Evolutionary conservation across 2,329 filamentous ascomycete species (phyloP).

Genomic region (Teratosphaeria destructans): DNA sequence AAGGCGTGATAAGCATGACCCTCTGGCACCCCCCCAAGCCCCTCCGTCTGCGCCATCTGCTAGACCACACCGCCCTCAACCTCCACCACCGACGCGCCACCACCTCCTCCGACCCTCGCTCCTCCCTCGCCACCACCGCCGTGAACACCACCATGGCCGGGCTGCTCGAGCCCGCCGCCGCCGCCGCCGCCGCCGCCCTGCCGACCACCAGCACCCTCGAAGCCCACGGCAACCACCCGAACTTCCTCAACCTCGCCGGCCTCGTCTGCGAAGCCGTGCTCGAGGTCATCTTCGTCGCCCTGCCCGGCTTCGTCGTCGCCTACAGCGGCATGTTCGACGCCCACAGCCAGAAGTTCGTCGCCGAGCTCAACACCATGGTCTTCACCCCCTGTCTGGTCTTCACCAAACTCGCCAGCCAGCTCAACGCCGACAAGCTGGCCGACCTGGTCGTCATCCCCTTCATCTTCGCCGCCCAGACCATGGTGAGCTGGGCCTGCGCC

Average conservation of each 20-base stretch:
- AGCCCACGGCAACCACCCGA: conserved; percentile 41
- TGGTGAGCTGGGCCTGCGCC: conserved; percentile 74
- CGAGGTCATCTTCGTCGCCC: conserved; percentile 87
- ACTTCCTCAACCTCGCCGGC: conserved; percentile 59
- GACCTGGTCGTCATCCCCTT: conserved; percentile 91
- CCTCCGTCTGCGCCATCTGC: conserved; percentile 27
- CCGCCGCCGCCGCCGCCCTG: too few species aligned
- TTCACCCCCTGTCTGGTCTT: conserved; percentile 98
- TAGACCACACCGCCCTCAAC: conserved; percentile 23
- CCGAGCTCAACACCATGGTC: conserved; percentile 89
- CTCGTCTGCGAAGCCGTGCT: conserved; percentile 91
- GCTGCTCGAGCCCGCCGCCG: conserved; percentile 5
- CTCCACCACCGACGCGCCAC: background rate
- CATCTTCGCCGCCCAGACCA: conserved; percentile 81
- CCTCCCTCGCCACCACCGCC: conserved; percentile 21
- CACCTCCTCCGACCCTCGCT: conserved; percentile 9
- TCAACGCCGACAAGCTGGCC: conserved; percentile 79
- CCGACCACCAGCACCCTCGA: background rate
- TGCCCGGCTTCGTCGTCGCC: conserved; percentile 89
- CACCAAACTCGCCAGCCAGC: conserved; percentile 88
- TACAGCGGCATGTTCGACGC: conserved; percentile 86
- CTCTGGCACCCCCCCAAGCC: conserved; percentile 41
- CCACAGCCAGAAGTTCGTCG: conserved; percentile 91
- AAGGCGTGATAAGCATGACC: conserved; percentile 14
- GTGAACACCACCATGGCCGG: conserved; percentile 18